Evolutionary conservation across 1,284 basidiomycete species (phyloP).

Genomic region (Apiotrichum veenhuisii): DNA sequence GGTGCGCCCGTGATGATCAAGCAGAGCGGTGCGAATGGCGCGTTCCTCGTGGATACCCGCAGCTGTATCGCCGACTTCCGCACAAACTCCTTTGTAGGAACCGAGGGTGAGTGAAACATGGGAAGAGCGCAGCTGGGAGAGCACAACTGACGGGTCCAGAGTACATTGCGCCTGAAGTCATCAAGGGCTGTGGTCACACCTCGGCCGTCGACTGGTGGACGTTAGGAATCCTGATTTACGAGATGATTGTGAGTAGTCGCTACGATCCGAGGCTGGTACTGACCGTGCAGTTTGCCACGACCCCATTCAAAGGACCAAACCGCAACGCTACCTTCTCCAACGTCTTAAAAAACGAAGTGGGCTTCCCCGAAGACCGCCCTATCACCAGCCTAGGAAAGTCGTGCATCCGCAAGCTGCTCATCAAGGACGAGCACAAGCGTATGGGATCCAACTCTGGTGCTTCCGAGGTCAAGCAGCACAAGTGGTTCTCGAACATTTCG

Average conservation of each 20-base stretch:
- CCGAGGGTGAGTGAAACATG: slow-evolving; percentile 61
- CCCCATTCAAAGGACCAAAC: slow-evolving; percentile 95
- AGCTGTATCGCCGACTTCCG: slow-evolving; percentile 96
- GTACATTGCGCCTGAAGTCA: slow-evolving; percentile 99
- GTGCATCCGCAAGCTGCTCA: slow-evolving; percentile 78
- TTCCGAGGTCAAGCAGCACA: slow-evolving; percentile 97
- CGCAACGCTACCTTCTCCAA: slow-evolving; percentile 95
- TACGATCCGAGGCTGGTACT: slow-evolving; percentile 1
- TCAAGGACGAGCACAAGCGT: slow-evolving; percentile 87
- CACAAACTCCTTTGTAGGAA: slow-evolving; percentile 98
- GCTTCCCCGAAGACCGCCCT: slow-evolving; percentile 81
- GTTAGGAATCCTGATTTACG: slow-evolving; percentile 94
- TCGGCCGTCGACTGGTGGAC: slow-evolving; percentile 99
- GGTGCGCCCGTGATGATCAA: slow-evolving; percentile 87
- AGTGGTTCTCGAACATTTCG: slow-evolving; percentile 94
- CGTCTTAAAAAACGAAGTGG: slow-evolving; percentile 80
- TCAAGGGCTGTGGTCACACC: slow-evolving; percentile 94
- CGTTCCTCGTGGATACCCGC: slow-evolving; percentile 80
- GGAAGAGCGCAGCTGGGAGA: background rate
- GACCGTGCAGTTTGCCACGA: slow-evolving; percentile 76
- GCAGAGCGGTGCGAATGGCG: slow-evolving; percentile 82
- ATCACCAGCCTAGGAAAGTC: slow-evolving; percentile 84
- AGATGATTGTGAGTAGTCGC: slow-evolving; percentile 87
- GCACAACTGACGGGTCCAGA: slow-evolving; percentile 56
- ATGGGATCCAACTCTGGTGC: slow-evolving; percentile 90